Conservation (phyloP, 139 green algal species). For the Ettlia oleoabundans region DNA sequence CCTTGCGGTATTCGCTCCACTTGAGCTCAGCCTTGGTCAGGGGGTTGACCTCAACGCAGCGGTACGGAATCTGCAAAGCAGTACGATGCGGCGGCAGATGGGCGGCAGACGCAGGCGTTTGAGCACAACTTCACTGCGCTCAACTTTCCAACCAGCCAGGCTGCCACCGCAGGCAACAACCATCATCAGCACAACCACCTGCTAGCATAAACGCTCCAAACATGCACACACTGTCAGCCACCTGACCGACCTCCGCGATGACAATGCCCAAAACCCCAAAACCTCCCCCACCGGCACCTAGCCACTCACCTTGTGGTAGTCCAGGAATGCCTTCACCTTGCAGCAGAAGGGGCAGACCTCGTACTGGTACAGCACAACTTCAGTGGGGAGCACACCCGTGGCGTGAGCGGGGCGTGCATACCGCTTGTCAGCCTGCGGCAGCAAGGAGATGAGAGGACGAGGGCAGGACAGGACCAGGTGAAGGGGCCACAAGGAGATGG, state of each 20-base stretch:
- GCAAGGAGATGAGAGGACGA: neutral
- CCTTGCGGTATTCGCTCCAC: slow-evolving; percentile 85
- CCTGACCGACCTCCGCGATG: too few species aligned
- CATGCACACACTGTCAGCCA: too few species aligned
- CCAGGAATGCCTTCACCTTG: slow-evolving; percentile 97
- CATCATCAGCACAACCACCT: too few species aligned
- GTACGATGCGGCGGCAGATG: neutral
- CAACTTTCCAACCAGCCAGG: too few species aligned
- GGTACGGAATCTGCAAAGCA: slow-evolving; percentile 89
- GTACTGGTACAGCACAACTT: slow-evolving; percentile 91
- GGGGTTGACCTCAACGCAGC: slow-evolving; percentile 95
- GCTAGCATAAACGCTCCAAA: too few species aligned
- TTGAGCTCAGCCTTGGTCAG: slow-evolving; percentile 95
- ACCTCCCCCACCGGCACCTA: neutral
- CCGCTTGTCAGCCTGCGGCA: slow-evolving; percentile 10
- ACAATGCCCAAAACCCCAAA: too few species aligned
- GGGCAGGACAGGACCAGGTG: neutral
- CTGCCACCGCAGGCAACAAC: too few species aligned
- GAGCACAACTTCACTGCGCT: too few species aligned
- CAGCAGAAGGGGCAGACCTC: slow-evolving; percentile 99
- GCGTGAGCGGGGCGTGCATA: slow-evolving; percentile 11
- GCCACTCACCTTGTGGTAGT: slow-evolving; percentile 89
- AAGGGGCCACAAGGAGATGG: neutral
- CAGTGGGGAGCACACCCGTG: slow-evolving; percentile 35
- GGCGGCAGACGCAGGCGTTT: neutral